These are phyloP conservation scores for Epichloe uncinata DNA, from an alignment of 2,329 filamentous ascomycete species.

Conservation along the genomic window DNA sequence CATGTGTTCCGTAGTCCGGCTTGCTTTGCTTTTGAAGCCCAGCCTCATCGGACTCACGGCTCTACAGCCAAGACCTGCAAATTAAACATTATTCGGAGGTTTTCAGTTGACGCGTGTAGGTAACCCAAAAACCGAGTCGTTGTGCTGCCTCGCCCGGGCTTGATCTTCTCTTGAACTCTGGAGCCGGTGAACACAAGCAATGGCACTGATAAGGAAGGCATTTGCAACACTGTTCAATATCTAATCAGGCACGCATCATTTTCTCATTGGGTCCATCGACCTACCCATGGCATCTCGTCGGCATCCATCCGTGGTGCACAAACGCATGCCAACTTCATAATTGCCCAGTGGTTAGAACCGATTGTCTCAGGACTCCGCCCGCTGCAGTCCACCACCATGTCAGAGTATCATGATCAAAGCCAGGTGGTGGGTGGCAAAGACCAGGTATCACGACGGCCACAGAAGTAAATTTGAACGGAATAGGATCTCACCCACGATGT, in stretches of 20 bases:
- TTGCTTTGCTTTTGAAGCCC: slow-evolving; percentile 1
- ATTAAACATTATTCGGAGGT: neutral
- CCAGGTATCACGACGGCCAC: neutral
- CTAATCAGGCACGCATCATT: neutral
- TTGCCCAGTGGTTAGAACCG: neutral
- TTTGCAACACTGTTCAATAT: neutral
- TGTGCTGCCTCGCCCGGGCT: neutral
- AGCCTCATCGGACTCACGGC: neutral
- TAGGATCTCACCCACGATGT: neutral
- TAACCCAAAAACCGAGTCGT: neutral
- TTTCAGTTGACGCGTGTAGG: neutral
- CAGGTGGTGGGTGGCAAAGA: neutral
- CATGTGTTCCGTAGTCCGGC: neutral
- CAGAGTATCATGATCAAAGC: neutral
- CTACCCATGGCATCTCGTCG: neutral
- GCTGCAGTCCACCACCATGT: neutral
- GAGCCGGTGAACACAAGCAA: neutral
- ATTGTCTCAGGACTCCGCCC: neutral
- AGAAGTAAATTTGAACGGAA: neutral
- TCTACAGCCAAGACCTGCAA: neutral
- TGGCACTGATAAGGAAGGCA: neutral
- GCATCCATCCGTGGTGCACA: neutral
- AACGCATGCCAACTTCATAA: neutral
- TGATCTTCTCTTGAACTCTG: neutral
- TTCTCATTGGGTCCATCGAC: neutral